phyloP scores from a whole-genome alignment of 176 grass and related monocot genomes.

The Oryza australiensis region DNA sequence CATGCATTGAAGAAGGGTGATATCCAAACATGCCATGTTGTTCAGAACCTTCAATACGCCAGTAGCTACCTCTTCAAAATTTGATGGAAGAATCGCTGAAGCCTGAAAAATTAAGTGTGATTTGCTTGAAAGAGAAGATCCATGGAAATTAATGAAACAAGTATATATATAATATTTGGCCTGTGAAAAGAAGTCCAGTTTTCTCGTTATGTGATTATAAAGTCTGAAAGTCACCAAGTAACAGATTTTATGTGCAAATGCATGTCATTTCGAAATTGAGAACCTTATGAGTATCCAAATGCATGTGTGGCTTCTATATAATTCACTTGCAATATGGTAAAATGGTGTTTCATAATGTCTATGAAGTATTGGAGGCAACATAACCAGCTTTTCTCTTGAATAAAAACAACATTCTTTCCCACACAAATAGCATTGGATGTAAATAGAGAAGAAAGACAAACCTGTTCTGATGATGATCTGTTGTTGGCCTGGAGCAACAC shows the following conservation, averaged over 20 bases:
- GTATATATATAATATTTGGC: slow-evolving; percentile 24
- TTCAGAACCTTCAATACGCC: slow-evolving; percentile 97
- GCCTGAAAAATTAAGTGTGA: slow-evolving; percentile 55
- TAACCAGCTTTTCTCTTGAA: background rate
- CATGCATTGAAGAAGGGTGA: slow-evolving; percentile 93
- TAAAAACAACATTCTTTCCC: slow-evolving; percentile 8
- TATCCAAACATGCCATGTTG: slow-evolving; percentile 85
- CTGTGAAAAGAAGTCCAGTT: background rate
- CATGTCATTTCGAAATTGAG: slow-evolving; percentile 14
- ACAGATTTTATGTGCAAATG: background rate
- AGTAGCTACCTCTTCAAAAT: slow-evolving; percentile 99
- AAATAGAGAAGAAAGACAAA: slow-evolving; percentile 41
- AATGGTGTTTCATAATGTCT: slow-evolving; percentile 1
- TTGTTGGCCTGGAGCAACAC: slow-evolving; percentile 98
- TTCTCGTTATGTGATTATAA: slow-evolving; percentile 23
- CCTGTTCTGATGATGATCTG: slow-evolving; percentile 91
- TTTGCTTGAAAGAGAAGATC: slow-evolving; percentile 27
- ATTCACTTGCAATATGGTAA: slow-evolving; percentile 3
- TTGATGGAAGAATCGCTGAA: slow-evolving; percentile 85
- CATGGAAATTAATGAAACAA: slow-evolving; percentile 16
- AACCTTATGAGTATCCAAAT: slow-evolving; percentile 21
- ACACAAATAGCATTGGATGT: slow-evolving; percentile 9
- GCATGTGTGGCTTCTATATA: background rate
- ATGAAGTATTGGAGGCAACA: slow-evolving; percentile 16
- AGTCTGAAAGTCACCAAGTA: slow-evolving; percentile 8